Conservation (phyloP, 768 basidiomycete genomes). For the Ephemerocybe angulata region DNA sequence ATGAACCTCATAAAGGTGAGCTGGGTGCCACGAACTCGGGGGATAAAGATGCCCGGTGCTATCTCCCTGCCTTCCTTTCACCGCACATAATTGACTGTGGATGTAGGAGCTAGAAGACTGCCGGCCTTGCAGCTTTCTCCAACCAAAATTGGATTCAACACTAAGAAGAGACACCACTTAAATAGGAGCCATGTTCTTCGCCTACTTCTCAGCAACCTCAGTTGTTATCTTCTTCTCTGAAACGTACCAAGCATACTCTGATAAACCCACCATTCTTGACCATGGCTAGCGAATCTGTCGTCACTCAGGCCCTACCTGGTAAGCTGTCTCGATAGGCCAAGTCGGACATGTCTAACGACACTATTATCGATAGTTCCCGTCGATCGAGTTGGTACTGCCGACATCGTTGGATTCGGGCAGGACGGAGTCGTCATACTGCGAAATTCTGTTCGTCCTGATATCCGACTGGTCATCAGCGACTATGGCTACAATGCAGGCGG, state of each 20-base stretch:
- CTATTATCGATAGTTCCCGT: neutral
- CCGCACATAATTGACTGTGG: no score
- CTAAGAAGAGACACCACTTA: no score
- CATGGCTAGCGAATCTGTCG: neutral
- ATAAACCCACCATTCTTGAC: neutral
- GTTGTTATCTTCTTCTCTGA: neutral
- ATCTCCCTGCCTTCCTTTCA: no score
- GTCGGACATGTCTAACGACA: neutral
- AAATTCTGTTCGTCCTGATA: neutral
- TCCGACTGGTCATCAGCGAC: neutral
- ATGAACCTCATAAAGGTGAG: no score
- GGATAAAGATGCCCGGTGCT: no score
- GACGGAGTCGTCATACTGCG: slow-evolving; percentile 2
- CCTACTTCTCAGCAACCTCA: neutral
- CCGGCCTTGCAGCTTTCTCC: no score
- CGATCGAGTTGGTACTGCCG: neutral
- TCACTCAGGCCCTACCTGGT: neutral
- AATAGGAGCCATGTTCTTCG: no score
- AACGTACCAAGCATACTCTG: neutral
- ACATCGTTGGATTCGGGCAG: slow-evolving; percentile 6
- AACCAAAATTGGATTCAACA: no score
- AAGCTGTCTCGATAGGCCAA: neutral
- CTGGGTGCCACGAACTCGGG: no score
- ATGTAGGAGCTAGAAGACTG: no score
- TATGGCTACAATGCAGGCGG: slow-evolving; percentile 3